phyloP scores from a whole-genome alignment of 345 rosid genomes.

The Laguncularia racemosa region DNA sequence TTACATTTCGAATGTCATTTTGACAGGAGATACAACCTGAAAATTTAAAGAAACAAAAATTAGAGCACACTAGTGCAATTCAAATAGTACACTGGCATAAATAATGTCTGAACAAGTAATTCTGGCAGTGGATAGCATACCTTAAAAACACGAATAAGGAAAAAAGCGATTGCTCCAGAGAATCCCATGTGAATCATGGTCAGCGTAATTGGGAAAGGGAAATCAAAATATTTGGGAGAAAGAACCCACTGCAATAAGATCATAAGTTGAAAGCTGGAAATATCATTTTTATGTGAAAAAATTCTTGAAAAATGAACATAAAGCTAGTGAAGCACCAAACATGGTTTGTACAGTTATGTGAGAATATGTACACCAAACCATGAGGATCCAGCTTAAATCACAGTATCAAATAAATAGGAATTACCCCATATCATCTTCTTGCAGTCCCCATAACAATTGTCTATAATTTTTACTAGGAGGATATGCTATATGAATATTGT shows the following conservation, averaged over 20 bases:
- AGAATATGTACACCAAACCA: too few species aligned
- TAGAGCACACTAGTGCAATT: conserved; percentile 3
- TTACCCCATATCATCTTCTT: too few species aligned
- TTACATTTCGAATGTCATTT: conserved; percentile 95
- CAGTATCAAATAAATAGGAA: too few species aligned
- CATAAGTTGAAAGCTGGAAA: conserved; percentile 2
- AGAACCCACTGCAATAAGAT: conserved; percentile 85
- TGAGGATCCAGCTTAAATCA: too few species aligned
- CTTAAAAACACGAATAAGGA: conserved; percentile 92
- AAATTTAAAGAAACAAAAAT: conserved; percentile 9
- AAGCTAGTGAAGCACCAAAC: too few species aligned
- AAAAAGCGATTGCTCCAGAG: conserved; percentile 64
- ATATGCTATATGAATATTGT: too few species aligned
- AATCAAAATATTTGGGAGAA: conserved; percentile 83
- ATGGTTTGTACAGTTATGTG: too few species aligned
- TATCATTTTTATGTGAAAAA: too few species aligned
- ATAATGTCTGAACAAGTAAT: neutral
- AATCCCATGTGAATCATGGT: conserved; percentile 97
- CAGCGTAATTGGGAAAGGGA: conserved; percentile 82
- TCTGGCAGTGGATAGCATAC: conserved; percentile 25
- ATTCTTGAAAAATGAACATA: too few species aligned
- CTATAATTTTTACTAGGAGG: too few species aligned
- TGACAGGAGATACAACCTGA: conserved; percentile 93
- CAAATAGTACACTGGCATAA: neutral
- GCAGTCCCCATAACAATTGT: too few species aligned